phyloP scores from a whole-genome alignment of 345 rosid genomes.

The Sisymbrium irio region DNA sequence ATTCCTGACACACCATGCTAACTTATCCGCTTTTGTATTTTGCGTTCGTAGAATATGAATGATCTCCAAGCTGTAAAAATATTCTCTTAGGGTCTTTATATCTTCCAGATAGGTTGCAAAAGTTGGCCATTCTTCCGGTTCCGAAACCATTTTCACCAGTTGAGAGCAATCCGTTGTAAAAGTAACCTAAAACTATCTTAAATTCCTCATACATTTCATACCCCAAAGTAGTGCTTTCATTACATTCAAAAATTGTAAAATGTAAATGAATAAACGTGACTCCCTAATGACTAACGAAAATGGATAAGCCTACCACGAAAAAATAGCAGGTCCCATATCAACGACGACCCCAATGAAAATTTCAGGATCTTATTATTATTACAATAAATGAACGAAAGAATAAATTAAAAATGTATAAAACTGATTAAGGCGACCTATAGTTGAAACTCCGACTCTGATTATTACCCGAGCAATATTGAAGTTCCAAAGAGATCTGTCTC shows the following conservation, averaged over 20 bases:
- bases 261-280: constrained; percentile 16
- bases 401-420: background rate
- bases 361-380: constrained; percentile 16
- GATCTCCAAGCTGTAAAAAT: too few relatives aligned
- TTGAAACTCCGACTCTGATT: constrained; percentile 43
- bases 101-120: too few relatives aligned
- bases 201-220: too few relatives aligned
- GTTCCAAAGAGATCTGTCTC: constrained; percentile 76
- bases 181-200: too few relatives aligned
- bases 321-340: constrained; percentile 16
- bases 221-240: too few relatives aligned
- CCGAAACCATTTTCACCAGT: too few relatives aligned
- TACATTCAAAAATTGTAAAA: constrained; percentile 17
- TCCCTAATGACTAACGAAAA: background rate
- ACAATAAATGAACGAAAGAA: constrained; percentile 24
- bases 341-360: constrained; percentile 15
- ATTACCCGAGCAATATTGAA: constrained; percentile 43
- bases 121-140: too few relatives aligned
- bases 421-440: constrained; percentile 38
- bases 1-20: too few relatives aligned
- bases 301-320: constrained; percentile 26
- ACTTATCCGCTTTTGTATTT: too few relatives aligned
- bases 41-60: too few relatives aligned
- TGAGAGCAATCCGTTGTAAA: too few relatives aligned
- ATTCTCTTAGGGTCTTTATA: too few relatives aligned